Percentiles rank a stretch among this genome's conserved stretches.
phyloP scores from a whole-genome alignment of 148 eudicot genomes.

The Silene conica region DNA sequence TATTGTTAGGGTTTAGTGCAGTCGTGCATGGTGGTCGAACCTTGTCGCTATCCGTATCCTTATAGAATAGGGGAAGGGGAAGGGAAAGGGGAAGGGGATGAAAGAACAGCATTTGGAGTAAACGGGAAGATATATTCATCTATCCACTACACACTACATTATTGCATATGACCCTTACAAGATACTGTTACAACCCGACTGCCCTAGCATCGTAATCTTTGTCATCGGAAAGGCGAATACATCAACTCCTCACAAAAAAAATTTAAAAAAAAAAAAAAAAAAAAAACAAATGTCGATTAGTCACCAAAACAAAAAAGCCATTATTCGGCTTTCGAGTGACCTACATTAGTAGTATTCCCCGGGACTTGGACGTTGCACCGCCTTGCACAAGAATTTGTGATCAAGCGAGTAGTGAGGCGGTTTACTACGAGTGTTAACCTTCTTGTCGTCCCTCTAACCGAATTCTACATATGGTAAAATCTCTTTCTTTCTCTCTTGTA shows the following conservation, averaged over 20 bases:
- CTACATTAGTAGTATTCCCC: constrained; percentile 7
- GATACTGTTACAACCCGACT: neutral
- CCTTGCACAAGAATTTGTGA: too few species aligned
- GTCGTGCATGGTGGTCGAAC: too few species aligned
- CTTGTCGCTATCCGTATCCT: too few species aligned
- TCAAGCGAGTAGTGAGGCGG: too few species aligned
- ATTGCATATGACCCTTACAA: neutral
- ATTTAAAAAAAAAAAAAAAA: neutral
- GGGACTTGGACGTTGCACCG: neutral
- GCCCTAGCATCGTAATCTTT: too few species aligned
- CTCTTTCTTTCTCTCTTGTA: neutral
- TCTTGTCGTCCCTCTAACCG: neutral
- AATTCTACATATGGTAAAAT: neutral
- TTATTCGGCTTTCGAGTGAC: constrained; percentile 9
- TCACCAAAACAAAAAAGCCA: neutral
- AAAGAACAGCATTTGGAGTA: neutral
- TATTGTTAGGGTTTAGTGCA: too few species aligned
- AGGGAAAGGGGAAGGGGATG: too few species aligned
- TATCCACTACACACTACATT: neutral
- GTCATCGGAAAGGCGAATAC: constrained; percentile 4
- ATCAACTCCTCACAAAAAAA: constrained; percentile 22
- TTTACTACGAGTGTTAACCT: too few species aligned
- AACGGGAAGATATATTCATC: constrained; percentile 4
- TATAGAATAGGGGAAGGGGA: too few species aligned
- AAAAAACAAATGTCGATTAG: too few species aligned